phyloP scores from a whole-genome alignment of 1,284 basidiomycete genomes.

The Ustilago nuda region DNA sequence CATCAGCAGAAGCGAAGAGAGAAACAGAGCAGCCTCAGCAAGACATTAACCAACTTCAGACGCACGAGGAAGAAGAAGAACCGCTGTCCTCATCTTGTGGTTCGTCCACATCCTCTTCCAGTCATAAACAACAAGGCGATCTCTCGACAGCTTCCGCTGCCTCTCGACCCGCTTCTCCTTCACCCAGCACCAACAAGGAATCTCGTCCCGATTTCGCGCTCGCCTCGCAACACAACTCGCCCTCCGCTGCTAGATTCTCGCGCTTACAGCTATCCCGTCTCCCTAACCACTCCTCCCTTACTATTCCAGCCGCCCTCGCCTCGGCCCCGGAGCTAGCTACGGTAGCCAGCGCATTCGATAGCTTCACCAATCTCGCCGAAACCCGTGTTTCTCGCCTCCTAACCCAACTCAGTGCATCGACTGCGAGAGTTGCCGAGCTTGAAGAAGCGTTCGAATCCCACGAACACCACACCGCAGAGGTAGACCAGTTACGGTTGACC shows the following conservation, averaged over 20 bases:
- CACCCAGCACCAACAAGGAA: background rate
- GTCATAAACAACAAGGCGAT: slow-evolving; percentile 27
- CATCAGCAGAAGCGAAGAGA: background rate
- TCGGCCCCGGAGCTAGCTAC: slow-evolving; percentile 2
- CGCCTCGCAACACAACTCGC: slow-evolving; percentile 18
- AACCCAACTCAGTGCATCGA: slow-evolving; percentile 25
- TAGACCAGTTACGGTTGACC: slow-evolving; percentile 14
- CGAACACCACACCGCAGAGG: slow-evolving; percentile 9
- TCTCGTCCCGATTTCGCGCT: background rate
- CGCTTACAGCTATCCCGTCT: slow-evolving; percentile 21
- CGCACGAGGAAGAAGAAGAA: slow-evolving; percentile 13
- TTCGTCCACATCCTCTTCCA: slow-evolving; percentile 19
- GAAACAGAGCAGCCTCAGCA: too few species aligned
- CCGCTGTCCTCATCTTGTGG: slow-evolving; percentile 2
- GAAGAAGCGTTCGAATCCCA: slow-evolving; percentile 18
- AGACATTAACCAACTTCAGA: background rate
- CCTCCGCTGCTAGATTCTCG: slow-evolving; percentile 30
- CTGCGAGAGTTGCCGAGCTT: slow-evolving; percentile 17
- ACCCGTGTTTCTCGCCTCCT: slow-evolving; percentile 20
- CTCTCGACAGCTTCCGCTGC: slow-evolving; percentile 16
- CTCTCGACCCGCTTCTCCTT: background rate
- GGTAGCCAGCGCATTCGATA: slow-evolving; percentile 24
- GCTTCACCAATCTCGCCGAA: slow-evolving; percentile 16
- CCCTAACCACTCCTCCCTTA: background rate
- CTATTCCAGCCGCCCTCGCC: background rate